Evolutionary conservation across 257 asterid genomes (phyloP).

Genomic region (Datura wrightii): DNA sequence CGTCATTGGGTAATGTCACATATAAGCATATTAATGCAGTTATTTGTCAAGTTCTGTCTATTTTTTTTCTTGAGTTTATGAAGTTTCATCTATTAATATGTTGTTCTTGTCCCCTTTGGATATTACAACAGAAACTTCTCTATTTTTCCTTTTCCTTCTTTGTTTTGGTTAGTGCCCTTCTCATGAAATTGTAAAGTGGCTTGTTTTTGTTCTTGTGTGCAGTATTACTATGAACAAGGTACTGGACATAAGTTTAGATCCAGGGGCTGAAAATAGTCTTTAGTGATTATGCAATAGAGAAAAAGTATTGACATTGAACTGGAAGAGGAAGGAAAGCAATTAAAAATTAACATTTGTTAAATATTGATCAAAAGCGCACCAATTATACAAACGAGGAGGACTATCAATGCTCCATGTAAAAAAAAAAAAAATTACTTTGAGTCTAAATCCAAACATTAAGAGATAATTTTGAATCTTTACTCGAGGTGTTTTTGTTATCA

Average conservation of each 20-base stretch:
- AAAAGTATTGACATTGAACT: too few relatives aligned
- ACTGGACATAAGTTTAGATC: slow-evolving; percentile 78
- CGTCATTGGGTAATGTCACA: neutral
- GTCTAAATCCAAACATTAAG: too few relatives aligned
- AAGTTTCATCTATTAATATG: slow-evolving; percentile 12
- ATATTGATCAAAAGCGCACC: too few relatives aligned
- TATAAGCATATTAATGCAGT: neutral
- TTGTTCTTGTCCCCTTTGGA: neutral
- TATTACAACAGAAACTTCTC: neutral
- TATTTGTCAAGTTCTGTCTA: neutral
- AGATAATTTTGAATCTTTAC: too few relatives aligned
- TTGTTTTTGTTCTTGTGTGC: slow-evolving; percentile 32
- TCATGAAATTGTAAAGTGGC: neutral
- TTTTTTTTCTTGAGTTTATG: neutral
- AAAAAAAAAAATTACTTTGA: too few relatives aligned
- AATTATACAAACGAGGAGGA: too few relatives aligned
- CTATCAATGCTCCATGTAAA: too few relatives aligned
- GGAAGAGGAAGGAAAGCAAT: too few relatives aligned
- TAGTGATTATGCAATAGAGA: too few relatives aligned
- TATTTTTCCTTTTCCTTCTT: neutral
- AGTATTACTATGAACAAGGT: slow-evolving; percentile 86
- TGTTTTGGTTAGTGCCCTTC: neutral
- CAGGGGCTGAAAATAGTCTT: neutral
- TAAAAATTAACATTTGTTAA: too few relatives aligned
- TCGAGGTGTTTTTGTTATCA: too few relatives aligned